Conservation (phyloP, 495 filamentous ascomycete genomes). For the Penicilliopsis zonata region DNA sequence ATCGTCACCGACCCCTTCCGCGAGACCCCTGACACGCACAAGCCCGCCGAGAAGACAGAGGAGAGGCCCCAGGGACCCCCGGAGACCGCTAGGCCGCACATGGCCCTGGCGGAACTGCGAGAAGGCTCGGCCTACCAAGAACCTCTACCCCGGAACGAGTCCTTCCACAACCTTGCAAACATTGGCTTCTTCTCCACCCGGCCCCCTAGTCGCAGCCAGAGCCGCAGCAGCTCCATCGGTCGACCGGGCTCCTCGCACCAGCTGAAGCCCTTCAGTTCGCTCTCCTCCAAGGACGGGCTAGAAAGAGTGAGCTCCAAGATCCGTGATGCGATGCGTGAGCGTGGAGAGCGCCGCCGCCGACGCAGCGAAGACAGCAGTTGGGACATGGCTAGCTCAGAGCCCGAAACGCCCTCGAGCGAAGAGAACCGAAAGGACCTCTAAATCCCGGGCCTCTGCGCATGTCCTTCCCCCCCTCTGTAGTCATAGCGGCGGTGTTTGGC, state of each 20-base stretch:
- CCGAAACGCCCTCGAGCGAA: conserved; percentile 31
- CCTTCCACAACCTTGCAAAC: conserved; percentile 74
- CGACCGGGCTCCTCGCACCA: conserved; percentile 47
- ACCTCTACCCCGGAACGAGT: conserved; percentile 76
- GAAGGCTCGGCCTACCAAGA: conserved; percentile 25
- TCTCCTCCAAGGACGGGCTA: conserved; percentile 59
- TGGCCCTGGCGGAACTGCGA: conserved; percentile 6
- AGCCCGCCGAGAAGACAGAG: conserved; percentile 9
- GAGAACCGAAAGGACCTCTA: conserved; percentile 32
- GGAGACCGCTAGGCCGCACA: conserved; percentile 12
- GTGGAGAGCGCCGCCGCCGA: conserved; percentile 59
- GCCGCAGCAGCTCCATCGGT: conserved; percentile 50
- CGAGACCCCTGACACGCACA: conserved; percentile 11
- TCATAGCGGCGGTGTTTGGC: conserved; percentile 11
- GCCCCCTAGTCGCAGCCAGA: conserved; percentile 59
- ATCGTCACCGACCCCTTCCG: conserved; percentile 57
- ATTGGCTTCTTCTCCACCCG: conserved; percentile 83
- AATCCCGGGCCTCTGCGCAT: conserved; percentile 2
- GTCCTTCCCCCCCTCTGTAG: neutral
- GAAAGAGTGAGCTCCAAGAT: conserved; percentile 80
- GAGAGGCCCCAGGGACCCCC: conserved; percentile 9
- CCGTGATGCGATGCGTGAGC: conserved; percentile 75
- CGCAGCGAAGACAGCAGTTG: conserved; percentile 45
- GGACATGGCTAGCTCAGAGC: conserved; percentile 34
- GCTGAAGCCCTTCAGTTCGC: conserved; percentile 57